A percentile compares a stretch with the other conserved stretches of the same genome.
These are phyloP conservation scores for Termitomyces bulborhizus DNA, from an alignment of 768 basidiomycete species.

Conservation along the genomic window DNA sequence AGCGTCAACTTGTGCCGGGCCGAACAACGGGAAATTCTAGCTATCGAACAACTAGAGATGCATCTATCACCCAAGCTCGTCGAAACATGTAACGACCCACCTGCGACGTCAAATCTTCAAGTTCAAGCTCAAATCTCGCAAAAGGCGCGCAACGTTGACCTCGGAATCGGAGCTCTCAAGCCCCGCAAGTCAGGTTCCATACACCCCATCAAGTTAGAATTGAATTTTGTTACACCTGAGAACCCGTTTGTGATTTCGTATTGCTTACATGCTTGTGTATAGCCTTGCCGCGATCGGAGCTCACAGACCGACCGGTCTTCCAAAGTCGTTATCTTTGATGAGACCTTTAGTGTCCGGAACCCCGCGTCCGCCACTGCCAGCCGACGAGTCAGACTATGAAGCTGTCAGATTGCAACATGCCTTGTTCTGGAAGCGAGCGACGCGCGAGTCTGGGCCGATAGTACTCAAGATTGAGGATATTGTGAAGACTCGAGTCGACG, in stretches of 20 bases:
- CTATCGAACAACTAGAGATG: neutral
- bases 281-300: neutral
- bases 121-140: neutral
- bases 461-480: constrained; percentile 7
- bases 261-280: neutral
- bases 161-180: neutral
- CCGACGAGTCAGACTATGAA: neutral
- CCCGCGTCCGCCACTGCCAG: neutral
- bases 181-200: neutral
- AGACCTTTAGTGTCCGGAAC: neutral
- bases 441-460: constrained; percentile 7
- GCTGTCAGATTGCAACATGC: neutral
- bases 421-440: constrained; percentile 11
- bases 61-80: no score
- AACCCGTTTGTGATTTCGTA: no score
- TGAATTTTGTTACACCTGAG: no score
- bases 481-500: neutral
- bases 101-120: no score
- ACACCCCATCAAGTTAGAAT: no score
- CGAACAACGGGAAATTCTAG: neutral
- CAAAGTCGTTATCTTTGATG: neutral
- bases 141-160: neutral
- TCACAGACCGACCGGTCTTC: neutral
- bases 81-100: no score
- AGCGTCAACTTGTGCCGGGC: neutral